Evolutionary conservation across 2,329 filamentous ascomycete species (phyloP).

Genomic region (Aspergillus tubingensis): DNA sequence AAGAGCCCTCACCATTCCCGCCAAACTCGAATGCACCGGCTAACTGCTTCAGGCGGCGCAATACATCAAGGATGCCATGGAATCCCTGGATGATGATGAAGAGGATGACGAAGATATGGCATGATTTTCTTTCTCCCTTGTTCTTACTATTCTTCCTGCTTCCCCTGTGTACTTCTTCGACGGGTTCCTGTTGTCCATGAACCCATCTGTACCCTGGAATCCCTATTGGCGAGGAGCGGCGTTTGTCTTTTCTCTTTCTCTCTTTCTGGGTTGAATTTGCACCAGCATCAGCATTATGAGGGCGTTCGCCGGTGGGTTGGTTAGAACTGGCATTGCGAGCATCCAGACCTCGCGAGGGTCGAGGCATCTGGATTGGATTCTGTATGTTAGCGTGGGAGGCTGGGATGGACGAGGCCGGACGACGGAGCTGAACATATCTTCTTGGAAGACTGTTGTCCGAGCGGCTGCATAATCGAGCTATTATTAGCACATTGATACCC

Average conservation of each 20-base stretch:
- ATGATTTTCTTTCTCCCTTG: conserved; percentile 29
- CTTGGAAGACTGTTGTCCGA: conserved; percentile 15
- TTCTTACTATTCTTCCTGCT: conserved; percentile 22
- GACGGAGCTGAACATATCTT: conserved; percentile 24
- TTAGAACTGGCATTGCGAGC: conserved; percentile 30
- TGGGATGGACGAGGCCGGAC: conserved; percentile 21
- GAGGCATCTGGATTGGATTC: conserved; percentile 26
- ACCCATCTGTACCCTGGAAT: too few species aligned
- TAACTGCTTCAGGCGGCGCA: conserved; percentile 68
- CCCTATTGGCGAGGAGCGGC: conserved; percentile 22
- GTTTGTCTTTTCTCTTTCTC: conserved; percentile 12
- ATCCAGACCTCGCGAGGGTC: conserved; percentile 26
- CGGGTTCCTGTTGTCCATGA: not conserved
- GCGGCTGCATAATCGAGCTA: conserved; percentile 22
- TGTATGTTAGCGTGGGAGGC: conserved; percentile 41
- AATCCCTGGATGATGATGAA: conserved; percentile 74
- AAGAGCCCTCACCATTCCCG: not conserved
- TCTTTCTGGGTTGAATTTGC: conserved; percentile 20
- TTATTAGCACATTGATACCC: conserved; percentile 22
- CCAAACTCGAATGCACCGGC: conserved; percentile 11
- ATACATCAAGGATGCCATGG: conserved; percentile 95
- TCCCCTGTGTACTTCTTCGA: not conserved
- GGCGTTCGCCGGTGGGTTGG: conserved; percentile 30
- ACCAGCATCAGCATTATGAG: conserved; percentile 28
- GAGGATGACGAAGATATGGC: conserved; percentile 60